A percentile compares a stretch with the other conserved stretches of the same genome.
phyloP scores from a whole-genome alignment of 768 basidiomycete species.

The Fomitopsis pulvina region DNA sequence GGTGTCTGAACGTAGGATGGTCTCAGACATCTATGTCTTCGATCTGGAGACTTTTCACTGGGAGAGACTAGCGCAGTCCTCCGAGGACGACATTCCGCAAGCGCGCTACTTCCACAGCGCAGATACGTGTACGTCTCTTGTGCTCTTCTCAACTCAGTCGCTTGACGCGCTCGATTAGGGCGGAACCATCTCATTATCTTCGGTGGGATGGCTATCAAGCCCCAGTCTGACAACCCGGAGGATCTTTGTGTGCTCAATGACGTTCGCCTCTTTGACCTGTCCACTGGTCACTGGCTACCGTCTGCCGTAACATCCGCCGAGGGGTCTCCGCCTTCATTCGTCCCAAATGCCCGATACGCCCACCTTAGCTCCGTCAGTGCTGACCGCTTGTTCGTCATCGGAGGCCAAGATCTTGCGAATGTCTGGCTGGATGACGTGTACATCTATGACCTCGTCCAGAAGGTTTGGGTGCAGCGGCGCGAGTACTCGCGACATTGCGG shows the following conservation, averaged over 20 bases:
- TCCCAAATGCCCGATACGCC: constrained; percentile 87
- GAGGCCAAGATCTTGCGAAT: constrained; percentile 91
- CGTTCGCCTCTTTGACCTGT: constrained; percentile 82
- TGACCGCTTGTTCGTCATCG: constrained; percentile 83
- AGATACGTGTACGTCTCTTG: constrained; percentile 60
- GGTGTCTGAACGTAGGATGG: constrained; percentile 83
- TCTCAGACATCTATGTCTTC: constrained; percentile 85
- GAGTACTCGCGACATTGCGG: constrained; percentile 92
- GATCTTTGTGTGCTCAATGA: constrained; percentile 91
- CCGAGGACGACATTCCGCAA: constrained; percentile 67
- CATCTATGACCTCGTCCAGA: constrained; percentile 71
- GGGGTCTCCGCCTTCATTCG: constrained; percentile 36
- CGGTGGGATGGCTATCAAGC: constrained; percentile 88
- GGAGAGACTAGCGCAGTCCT: constrained; percentile 56
- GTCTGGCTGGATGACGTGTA: constrained; percentile 92
- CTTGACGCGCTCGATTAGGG: constrained; percentile 40
- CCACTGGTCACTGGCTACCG: constrained; percentile 66
- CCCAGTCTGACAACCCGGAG: constrained; percentile 62
- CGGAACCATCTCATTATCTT: constrained; percentile 88
- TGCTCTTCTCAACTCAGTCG: neutral
- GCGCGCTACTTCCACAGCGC: constrained; percentile 95
- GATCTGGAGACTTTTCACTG: constrained; percentile 79
- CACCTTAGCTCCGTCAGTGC: constrained; percentile 87
- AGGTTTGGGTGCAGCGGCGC: constrained; percentile 73
- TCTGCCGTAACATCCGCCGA: constrained; percentile 27